These are phyloP conservation scores for Recurvomyces mirabilis DNA, from an alignment of 495 filamentous ascomycete genomes.

Conservation along the genomic window DNA sequence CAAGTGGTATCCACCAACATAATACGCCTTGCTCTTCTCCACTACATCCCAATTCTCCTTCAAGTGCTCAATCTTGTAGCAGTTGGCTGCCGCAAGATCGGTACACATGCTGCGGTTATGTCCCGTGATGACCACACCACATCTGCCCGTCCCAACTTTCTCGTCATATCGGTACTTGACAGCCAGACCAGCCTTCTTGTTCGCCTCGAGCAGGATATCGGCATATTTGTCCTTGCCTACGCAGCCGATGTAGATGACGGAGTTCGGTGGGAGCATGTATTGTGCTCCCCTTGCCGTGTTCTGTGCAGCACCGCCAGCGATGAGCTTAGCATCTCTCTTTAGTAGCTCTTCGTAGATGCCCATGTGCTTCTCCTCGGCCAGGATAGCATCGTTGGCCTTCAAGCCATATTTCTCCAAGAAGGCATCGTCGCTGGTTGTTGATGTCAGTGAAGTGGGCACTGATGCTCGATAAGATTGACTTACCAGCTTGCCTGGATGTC, in stretches of 20 bases:
- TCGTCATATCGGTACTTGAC: slow-evolving; percentile 89
- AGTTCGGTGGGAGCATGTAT: slow-evolving; percentile 83
- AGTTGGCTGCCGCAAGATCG: slow-evolving; percentile 89
- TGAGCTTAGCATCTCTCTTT: slow-evolving; percentile 75
- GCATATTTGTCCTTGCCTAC: slow-evolving; percentile 87
- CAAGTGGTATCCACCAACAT: slow-evolving; percentile 84
- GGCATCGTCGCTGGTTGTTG: slow-evolving; percentile 55
- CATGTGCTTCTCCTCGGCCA: slow-evolving; percentile 83
- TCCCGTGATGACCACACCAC: slow-evolving; percentile 92
- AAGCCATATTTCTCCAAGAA: slow-evolving; percentile 85
- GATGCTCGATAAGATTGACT: too few relatives aligned
- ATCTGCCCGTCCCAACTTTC: slow-evolving; percentile 73
- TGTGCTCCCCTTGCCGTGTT: slow-evolving; percentile 93
- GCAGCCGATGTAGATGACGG: slow-evolving; percentile 83
- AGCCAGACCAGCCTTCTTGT: slow-evolving; percentile 69
- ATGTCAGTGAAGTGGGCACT: too few relatives aligned
- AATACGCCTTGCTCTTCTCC: slow-evolving; percentile 77
- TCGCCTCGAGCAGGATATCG: slow-evolving; percentile 68
- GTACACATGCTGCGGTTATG: slow-evolving; percentile 89
- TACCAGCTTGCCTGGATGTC: slow-evolving; percentile 86
- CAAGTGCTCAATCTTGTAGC: slow-evolving; percentile 90
- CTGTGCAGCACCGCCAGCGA: slow-evolving; percentile 93
- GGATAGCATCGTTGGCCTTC: slow-evolving; percentile 93
- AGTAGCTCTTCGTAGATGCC: slow-evolving; percentile 86
- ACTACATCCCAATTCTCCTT: slow-evolving; percentile 88